Base-by-base conservation (phyloP, 805 yeast species). In the Yueomyces sinensis region DNA sequence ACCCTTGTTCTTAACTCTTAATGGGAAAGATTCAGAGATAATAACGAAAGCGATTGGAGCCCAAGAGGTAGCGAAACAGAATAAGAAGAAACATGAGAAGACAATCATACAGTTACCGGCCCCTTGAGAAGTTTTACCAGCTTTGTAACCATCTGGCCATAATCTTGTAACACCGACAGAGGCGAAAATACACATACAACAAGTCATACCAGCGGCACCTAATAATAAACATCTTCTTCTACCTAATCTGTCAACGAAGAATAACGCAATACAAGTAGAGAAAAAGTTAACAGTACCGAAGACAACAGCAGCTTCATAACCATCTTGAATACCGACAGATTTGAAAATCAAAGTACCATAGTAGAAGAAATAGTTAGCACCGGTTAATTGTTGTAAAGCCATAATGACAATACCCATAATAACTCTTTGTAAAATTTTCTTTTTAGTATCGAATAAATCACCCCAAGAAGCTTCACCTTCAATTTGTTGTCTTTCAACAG, bases 51-150 rank as follows among this genome's bases (percentile, higher is more conserved):
- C 73, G 48, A 72, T 68, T 51, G 82, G 81, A 45, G 82, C 84
- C 84, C 84, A 78, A 20, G 83, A 72, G 35, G 77, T 70, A 25
- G 84, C 84, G 50, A 77, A 78, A 65, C 67, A 75, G 70, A 76
- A 76, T 41, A 78, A 73, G 66, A 65, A 78, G 52, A 78, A 62
- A 64, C 82, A 74, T 17, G 82, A 65, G 43, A 76, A 64, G 61
- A 74, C 71, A 51, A 76, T 74, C 82, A 76, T 72, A 35, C 72
- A 76, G 53, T 72, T 57, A 58, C 83, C 83, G 31, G 76, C 70
- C 35, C 74, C 63, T 44, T 62, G 64, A 29, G 68, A 56, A 34
- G 74, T 64, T 19, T 39, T 33, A 50, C 61, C 61, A 42, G 55
- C 60, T 11, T 25, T 25, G 15, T 25, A 13, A 47, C 70, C 72